Evolutionary conservation across 2,329 filamentous ascomycete species (phyloP), one percentile per base, ranked within the genome.

Genomic region (Dactylellina parvicollis): DNA sequence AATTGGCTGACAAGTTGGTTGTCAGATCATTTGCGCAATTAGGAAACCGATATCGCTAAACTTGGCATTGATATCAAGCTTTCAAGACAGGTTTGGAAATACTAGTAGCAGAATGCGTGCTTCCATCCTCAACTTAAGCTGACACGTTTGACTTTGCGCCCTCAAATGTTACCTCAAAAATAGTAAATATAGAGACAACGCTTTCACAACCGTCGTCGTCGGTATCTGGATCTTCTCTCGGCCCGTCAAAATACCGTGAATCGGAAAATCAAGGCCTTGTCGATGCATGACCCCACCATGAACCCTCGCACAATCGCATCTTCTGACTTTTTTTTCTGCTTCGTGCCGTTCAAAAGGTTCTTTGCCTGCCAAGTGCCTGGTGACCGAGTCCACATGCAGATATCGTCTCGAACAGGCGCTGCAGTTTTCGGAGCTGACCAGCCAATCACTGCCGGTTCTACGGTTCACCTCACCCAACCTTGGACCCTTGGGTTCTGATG

Each of bases 201-300:
- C n/a, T 4, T 28, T 20, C 10, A 7, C 9, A 12, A 10, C 12
- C 9, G 9, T 20, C 12, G 22, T 12, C 12, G n/a, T 56, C 50
- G 40, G 38, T 30, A 34, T 50, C 12, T 50, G 52, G 42, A 50
- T 55, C 26, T 42, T 36, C n/a, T 57, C 44, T 61, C 64, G 64
- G 64, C 55, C 64, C 64, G 64, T 38, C 36, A 40, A 61, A 61
- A 47, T 55, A 49, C 64, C 64, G 44, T 28, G 12, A 28, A 42
- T 69, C 64, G 64, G 55, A 69, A 60, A 60, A 69, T 61, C 55
- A 61, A 55, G 24, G 24, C 64, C 64, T 60, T 60, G 64, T 67
- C n/a, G 42, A 54, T 52, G 52, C 44, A 69, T 69, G 54, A 55
- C 64, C 62, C 64, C 64, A 61, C 64, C 52, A 42, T 42, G 14